These are phyloP conservation scores for Scheffersomyces cryptocercus DNA, from an alignment of 1,139 yeast species.

Conservation along the genomic window DNA sequence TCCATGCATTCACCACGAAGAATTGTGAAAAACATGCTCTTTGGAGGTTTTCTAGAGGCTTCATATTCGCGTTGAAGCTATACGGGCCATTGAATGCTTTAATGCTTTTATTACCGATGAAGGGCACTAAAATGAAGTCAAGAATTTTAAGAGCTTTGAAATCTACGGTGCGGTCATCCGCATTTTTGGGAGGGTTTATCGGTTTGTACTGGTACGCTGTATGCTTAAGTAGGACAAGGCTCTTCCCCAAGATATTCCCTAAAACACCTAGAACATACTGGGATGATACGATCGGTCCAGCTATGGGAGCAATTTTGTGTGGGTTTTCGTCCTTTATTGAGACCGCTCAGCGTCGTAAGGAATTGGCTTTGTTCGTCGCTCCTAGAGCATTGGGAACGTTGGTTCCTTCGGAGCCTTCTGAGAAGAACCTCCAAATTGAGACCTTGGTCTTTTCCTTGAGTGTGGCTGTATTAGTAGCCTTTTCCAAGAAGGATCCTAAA, in stretches of 20 bases:
- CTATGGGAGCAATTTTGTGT: constrained; percentile 31
- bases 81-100: constrained; percentile 34
- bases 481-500: constrained; percentile 24
- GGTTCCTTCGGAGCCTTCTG: constrained; percentile 28
- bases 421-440: constrained; percentile 27
- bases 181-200: constrained; percentile 35
- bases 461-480: constrained; percentile 38
- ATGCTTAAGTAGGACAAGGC: constrained; percentile 33
- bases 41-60: constrained; percentile 39
- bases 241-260: constrained; percentile 33
- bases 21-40: constrained; percentile 41
- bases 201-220: constrained; percentile 40
- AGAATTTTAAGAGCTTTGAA: constrained; percentile 24
- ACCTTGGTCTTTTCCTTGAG: constrained; percentile 31
- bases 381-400: constrained; percentile 40
- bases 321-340: constrained; percentile 39
- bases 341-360: constrained; percentile 35
- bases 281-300: constrained; percentile 33
- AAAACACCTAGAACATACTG: constrained; percentile 24
- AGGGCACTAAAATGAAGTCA: constrained; percentile 12
- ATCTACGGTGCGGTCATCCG: constrained; percentile 31
- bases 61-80: constrained; percentile 32
- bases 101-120: constrained; percentile 31
- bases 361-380: constrained; percentile 41
- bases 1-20: constrained; percentile 34